Evolutionary conservation across 257 asterid genomes (phyloP).

Genomic region (Solanum gandarillasii): DNA sequence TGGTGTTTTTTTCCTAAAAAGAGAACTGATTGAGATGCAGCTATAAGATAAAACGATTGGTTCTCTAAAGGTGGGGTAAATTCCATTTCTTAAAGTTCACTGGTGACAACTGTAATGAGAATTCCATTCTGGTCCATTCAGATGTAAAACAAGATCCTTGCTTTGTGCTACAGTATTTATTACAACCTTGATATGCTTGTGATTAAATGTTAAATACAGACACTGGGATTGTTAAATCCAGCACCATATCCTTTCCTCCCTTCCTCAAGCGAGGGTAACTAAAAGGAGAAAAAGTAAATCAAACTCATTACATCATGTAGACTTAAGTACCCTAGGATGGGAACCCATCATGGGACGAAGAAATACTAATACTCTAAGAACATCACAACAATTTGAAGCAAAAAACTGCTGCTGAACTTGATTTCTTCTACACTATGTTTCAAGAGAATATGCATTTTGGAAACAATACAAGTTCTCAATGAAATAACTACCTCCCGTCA

Average conservation of each 20-base stretch:
- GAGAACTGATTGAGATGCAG: background rate
- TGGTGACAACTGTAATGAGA: background rate
- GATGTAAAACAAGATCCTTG: background rate
- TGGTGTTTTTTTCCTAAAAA: background rate
- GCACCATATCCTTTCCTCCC: background rate
- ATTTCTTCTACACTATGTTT: background rate
- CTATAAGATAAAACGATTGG: background rate
- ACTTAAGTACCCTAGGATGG: background rate
- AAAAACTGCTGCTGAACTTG: background rate
- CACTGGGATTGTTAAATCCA: background rate
- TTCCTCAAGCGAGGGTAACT: background rate
- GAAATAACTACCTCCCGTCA: slow-evolving; percentile 62
- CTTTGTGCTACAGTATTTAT: background rate
- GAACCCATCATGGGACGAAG: background rate
- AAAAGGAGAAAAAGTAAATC: background rate
- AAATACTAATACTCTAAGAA: background rate
- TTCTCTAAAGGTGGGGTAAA: background rate
- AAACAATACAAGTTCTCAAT: background rate
- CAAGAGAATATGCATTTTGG: background rate
- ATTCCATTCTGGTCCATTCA: background rate
- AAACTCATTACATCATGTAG: background rate
- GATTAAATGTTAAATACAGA: background rate
- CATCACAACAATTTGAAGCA: background rate
- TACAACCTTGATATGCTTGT: background rate
- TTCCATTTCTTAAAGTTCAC: background rate